These are phyloP conservation scores for Thielaviopsis musarum DNA, from an alignment of 2,329 filamentous ascomycete species.

Conservation along the genomic window DNA sequence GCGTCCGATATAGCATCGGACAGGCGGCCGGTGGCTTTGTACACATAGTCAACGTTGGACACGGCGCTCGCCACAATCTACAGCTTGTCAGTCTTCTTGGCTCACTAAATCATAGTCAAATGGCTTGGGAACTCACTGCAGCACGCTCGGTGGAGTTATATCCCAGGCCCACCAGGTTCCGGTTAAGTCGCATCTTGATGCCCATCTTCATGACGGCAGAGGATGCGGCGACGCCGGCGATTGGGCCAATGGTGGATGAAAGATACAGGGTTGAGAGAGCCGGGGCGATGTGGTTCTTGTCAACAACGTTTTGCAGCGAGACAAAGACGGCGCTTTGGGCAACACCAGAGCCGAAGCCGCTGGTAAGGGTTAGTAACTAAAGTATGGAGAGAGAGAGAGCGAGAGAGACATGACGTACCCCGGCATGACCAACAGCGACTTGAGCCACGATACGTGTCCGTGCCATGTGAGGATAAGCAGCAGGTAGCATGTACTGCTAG, in stretches of 20 bases:
- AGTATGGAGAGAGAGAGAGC: neutral
- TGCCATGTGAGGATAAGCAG: conserved; percentile 41
- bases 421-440: conserved; percentile 44
- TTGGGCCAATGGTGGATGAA: conserved; percentile 21
- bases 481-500: conserved; percentile 32
- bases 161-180: conserved; percentile 11
- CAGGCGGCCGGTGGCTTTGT: conserved; percentile 15
- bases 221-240: conserved; percentile 23
- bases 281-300: conserved; percentile 22
- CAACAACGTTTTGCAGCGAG: conserved; percentile 24
- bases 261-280: conserved; percentile 27
- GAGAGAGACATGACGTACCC: neutral
- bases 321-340: conserved; percentile 26
- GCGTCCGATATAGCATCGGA: conserved; percentile 18
- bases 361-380: neutral
- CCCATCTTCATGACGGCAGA: conserved; percentile 20
- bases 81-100: neutral
- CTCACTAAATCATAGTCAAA: neutral
- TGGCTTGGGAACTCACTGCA: conserved; percentile 9
- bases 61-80: conserved; percentile 20
- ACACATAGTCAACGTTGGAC: conserved; percentile 20
- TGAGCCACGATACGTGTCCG: conserved; percentile 35
- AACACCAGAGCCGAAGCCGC: conserved; percentile 25
- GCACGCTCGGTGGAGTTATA: conserved; percentile 10
- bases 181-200: conserved; percentile 13